Conservation (phyloP, 2,329 filamentous ascomycete genomes). For the Fusarium tjaetaba region DNA sequence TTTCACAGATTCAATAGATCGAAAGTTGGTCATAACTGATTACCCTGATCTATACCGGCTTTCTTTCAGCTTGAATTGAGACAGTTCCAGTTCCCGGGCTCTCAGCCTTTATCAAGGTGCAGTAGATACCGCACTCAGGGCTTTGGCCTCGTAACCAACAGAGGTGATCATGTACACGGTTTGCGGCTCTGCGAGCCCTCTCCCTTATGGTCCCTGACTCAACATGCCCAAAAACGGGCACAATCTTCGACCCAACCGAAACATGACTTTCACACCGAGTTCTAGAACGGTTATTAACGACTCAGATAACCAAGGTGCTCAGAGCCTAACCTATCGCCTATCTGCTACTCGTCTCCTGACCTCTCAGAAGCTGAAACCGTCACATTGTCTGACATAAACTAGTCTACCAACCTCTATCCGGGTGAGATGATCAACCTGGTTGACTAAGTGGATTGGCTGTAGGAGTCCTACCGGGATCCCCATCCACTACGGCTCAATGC, state of each 20-base stretch:
- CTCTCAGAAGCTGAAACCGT: slow-evolving; percentile 5
- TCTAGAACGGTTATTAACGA: slow-evolving; percentile 28
- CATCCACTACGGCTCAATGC: slow-evolving; percentile 5
- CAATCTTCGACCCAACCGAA: slow-evolving; percentile 29
- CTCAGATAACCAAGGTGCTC: background rate
- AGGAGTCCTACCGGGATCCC: slow-evolving; percentile 3
- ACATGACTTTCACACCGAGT: slow-evolving; percentile 10
- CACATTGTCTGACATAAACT: slow-evolving; percentile 8
- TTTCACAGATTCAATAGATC: background rate
- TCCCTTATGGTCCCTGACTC: slow-evolving; percentile 20
- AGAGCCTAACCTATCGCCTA: background rate
- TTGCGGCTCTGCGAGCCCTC: slow-evolving; percentile 28
- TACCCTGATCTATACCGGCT: background rate
- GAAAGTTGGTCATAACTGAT: background rate
- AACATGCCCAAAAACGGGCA: slow-evolving; percentile 9
- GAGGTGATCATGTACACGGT: background rate
- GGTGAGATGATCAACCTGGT: background rate
- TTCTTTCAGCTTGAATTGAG: background rate
- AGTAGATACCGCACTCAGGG: background rate
- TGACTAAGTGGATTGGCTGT: slow-evolving; percentile 5
- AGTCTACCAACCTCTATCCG: background rate
- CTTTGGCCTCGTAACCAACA: background rate
- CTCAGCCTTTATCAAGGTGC: background rate
- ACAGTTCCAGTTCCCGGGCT: background rate
- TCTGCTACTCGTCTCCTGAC: background rate